Evolutionary conservation across 306 rosid species (phyloP), one percentile per base, ranked within the genome.

Genomic region (Datisca glomerata): DNA sequence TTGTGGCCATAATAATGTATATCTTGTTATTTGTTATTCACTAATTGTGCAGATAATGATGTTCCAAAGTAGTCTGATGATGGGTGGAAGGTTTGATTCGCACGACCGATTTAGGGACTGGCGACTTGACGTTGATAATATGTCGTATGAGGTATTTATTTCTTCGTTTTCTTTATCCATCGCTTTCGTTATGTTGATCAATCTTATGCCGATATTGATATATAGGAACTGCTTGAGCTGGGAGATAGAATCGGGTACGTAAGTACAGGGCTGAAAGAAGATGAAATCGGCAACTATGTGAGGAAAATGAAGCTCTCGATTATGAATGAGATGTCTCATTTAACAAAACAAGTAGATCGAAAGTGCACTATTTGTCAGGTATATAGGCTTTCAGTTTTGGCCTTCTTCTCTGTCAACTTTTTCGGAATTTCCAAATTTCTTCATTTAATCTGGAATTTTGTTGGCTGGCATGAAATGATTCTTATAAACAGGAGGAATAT

Each of bases 291-390:
- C 24, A 45, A 24, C 52, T 64, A 69, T 55, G 56, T 84, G 50
- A 56, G 72, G 55, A 89, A 73, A 38, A 69, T 55, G 5, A 67
- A 68, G 67, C 72, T 51, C 45, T 51, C 70, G 44, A 44, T 55
- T 44, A 45, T 64, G 8, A 68, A 46, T 45, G 91, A 72, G 21
- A 15, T 44, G 54, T 24, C 81, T 14, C 72, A 67, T 51, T 47
- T 61, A 1, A 11, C 60, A 6, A 45, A 46, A 13, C 87, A 69
- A 61, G 43, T 47, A n/a, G 85, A 77, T 60, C 71, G 61, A 45
- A 80, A 80, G 45, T 91, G 98, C 74, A 80, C 72, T 57, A 61
- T 91, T 58, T 91, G 98, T 58, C 98, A 91, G 79, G 98, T 91
- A 43, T 63, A 16, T 34, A n/a, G n/a, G n/a, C n/a, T n/a, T n/a